Evolutionary conservation across 495 filamentous ascomycete species (phyloP).

Genomic region (Oidiodendron maius): DNA sequence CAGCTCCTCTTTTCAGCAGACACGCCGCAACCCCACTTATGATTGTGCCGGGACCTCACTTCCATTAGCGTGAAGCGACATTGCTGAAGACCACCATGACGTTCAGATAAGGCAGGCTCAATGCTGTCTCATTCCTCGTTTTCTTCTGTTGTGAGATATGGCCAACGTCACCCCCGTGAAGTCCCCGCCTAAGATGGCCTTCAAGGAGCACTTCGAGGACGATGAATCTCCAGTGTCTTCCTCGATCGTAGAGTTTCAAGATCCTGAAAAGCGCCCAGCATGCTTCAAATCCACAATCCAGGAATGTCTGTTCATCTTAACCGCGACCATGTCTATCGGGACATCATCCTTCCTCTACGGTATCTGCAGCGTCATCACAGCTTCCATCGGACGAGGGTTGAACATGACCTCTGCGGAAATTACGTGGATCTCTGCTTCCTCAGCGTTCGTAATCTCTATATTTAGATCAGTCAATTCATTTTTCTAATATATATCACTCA

Average conservation of each 20-base stretch:
- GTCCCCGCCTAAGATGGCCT: too few species aligned
- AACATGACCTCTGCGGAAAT: conserved; percentile 64
- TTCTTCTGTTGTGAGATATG: too few species aligned
- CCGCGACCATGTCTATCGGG: conserved; percentile 61
- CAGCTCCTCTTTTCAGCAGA: too few species aligned
- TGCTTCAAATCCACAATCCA: conserved; percentile 58
- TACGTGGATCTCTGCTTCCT: conserved; percentile 61
- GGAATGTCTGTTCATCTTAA: conserved; percentile 62
- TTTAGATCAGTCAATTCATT: not conserved
- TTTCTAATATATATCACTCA: too few species aligned
- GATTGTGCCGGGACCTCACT: too few species aligned
- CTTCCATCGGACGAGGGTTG: conserved; percentile 54
- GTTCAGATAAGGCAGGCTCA: too few species aligned
- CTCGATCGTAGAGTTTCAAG: not conserved
- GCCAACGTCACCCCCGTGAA: too few species aligned
- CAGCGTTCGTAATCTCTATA: conserved; percentile 37
- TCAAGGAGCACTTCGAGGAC: too few species aligned
- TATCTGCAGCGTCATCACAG: conserved; percentile 54
- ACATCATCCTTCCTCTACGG: conserved; percentile 56
- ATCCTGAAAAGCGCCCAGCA: conserved; percentile 33
- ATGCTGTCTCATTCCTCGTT: too few species aligned
- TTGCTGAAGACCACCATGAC: too few species aligned
- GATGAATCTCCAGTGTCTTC: not conserved
- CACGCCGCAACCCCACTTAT: too few species aligned
- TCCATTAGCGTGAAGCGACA: too few species aligned